Base-by-base conservation (phyloP, 192 early-diverging fungal genomes). In the Podila horticola region DNA sequence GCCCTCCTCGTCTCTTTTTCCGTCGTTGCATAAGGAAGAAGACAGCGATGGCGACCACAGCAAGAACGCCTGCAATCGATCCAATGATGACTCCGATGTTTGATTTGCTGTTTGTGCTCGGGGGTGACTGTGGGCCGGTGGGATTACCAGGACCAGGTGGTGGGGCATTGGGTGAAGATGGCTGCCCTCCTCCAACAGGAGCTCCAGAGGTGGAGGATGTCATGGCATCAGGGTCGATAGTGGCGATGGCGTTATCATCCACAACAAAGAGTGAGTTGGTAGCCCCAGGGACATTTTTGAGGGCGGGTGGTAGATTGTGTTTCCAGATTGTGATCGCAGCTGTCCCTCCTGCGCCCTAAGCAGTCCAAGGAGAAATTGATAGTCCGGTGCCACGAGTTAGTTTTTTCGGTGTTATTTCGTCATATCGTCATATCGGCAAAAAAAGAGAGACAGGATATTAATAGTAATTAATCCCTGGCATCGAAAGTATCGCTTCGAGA, bases 31-130 rank as follows among this genome's bases (percentile, higher is more conserved):
- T 13, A 17, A 71, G 28, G 12, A 79, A 55, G 28, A 13, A 33
- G 19, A 52, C 33, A 9, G 61, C 57, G 17, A 68, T 36, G 24
- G 30, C 66, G 5, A 58, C 28, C 20, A 79, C 6, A 0, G 36
- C 75, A 26, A 72, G 19, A 0, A 28, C 64, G 55, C 69, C 70
- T 7, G 61, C 51, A 50, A 63, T 29, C 1, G 58, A 55, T 19
- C 75, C 75, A 33, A 79, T 31, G 51, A 79, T 72, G 51, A 68
- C 17, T 4, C 41, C 58, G 29, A 36, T 55, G 8, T 6, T 63
- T 52, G 36, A 45, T n/a, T 2, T 65, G 51, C 1, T 17, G 13
- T 30, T 19, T 6, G 19, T n/a, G 41, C 41, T 17, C 15, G 51
- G 33, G 15, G 41, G 17, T 58, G 62, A 9, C 10, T 10, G 22